phyloP scores from a whole-genome alignment of 108 stramenopile genomes.

The Stephanodiscus minutulus region DNA sequence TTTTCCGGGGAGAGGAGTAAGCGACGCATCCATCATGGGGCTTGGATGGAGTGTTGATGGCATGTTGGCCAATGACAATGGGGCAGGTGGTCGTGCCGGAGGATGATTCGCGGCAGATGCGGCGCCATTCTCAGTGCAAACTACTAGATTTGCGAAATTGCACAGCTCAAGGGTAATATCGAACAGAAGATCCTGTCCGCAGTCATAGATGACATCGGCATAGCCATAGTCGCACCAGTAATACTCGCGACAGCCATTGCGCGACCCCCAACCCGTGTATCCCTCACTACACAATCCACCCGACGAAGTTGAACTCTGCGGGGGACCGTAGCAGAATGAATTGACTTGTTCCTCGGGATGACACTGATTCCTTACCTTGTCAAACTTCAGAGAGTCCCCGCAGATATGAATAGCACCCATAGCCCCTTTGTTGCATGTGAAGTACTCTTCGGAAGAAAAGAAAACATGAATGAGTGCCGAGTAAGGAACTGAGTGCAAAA shows the following conservation, averaged over 20 bases:
- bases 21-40: neutral
- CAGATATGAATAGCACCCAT: conserved; percentile 13
- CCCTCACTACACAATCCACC: conserved; percentile 7
- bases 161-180: conserved; percentile 27
- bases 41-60: neutral
- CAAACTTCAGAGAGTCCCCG: conserved; percentile 10
- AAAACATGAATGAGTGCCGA: neutral
- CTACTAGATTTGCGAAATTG: conserved; percentile 29
- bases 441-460: neutral
- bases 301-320: conserved; percentile 1
- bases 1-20: neutral
- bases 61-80: neutral
- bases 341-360: conserved; percentile 15
- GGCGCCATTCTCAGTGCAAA: conserved; percentile 9
- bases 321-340: conserved; percentile 29
- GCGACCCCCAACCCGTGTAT: conserved; percentile 18
- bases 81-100: neutral
- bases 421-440: conserved; percentile 5
- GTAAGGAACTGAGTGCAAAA: neutral
- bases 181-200: conserved; percentile 25
- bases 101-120: neutral
- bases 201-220: conserved; percentile 14
- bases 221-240: conserved; percentile 30
- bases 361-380: conserved; percentile 12
- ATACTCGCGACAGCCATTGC: conserved; percentile 18